Percentiles rank a stretch among this genome's conserved stretches.
Evolutionary conservation across 2,329 filamentous ascomycete species (phyloP).

Genomic region (Fusarium temperatum): DNA sequence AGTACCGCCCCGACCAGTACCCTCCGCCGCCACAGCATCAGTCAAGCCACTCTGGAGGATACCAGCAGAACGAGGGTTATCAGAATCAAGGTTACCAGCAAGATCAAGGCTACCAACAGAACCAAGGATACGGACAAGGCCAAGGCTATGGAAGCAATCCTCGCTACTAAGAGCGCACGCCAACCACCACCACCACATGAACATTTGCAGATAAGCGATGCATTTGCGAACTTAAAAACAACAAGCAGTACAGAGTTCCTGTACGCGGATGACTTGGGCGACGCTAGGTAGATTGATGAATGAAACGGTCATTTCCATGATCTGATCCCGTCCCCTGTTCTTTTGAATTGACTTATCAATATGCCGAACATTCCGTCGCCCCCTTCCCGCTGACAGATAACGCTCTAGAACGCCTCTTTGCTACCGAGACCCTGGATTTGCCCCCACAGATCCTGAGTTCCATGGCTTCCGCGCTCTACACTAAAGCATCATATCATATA

Average conservation of each 20-base stretch:
- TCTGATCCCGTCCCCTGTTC: background rate
- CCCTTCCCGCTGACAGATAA: background rate
- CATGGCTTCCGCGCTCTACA: background rate
- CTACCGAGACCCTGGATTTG: background rate
- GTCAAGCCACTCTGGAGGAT: constrained; percentile 24
- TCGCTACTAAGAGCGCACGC: background rate
- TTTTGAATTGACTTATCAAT: background rate
- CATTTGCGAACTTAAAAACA: background rate
- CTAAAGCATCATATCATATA: background rate
- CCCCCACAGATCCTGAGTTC: background rate
- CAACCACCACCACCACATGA: background rate
- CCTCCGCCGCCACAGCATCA: constrained; percentile 17
- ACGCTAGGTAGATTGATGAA: constrained; percentile 1
- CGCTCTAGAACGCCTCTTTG: background rate
- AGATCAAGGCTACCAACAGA: background rate
- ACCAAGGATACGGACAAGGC: background rate
- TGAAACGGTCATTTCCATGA: background rate
- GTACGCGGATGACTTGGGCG: background rate
- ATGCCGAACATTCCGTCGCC: background rate
- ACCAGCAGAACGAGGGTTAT: constrained; percentile 34
- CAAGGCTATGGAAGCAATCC: constrained; percentile 2
- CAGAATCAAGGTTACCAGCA: constrained; percentile 13
- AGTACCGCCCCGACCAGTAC: constrained; percentile 39
- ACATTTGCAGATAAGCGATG: background rate
- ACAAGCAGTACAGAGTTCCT: background rate